Evolutionary conservation across 2,329 filamentous ascomycete genomes (phyloP).

Genomic region (Colletotrichum falcatum): DNA sequence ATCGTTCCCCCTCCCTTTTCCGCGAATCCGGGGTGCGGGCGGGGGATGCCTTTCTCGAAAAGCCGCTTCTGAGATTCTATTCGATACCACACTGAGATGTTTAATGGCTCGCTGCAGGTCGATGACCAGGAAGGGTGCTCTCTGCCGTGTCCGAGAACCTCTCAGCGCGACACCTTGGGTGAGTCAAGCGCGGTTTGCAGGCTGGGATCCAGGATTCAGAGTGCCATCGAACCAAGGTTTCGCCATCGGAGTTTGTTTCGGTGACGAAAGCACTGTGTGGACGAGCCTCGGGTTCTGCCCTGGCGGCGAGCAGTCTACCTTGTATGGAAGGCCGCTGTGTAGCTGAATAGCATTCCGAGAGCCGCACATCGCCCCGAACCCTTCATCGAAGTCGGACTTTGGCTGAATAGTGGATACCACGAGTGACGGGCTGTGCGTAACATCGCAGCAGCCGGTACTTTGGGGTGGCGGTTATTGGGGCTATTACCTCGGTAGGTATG

Average conservation of each 20-base stretch:
- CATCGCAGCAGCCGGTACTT: constrained; percentile 6
- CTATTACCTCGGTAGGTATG: too few relatives aligned
- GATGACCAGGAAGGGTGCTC: constrained; percentile 8
- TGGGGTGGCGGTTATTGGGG: too few relatives aligned
- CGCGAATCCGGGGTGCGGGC: constrained; percentile 29
- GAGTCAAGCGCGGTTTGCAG: constrained; percentile 9
- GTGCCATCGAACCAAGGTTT: constrained; percentile 26
- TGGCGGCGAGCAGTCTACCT: background rate
- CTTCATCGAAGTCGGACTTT: background rate
- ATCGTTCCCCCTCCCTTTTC: constrained; percentile 7
- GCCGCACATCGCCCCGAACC: background rate
- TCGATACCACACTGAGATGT: constrained; percentile 25
- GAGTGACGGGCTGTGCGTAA: background rate
- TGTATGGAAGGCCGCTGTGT: background rate
- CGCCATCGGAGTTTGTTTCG: constrained; percentile 3
- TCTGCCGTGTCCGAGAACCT: constrained; percentile 33
- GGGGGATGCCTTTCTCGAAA: constrained; percentile 17
- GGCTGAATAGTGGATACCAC: background rate
- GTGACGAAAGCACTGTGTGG: background rate
- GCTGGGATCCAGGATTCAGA: constrained; percentile 17
- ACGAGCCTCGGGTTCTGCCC: background rate
- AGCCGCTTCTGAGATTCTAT: constrained; percentile 19
- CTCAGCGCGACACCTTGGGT: constrained; percentile 9
- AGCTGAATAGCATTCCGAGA: background rate
- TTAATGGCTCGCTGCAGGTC: constrained; percentile 18